Evolutionary conservation across 2,329 filamentous ascomycete species (phyloP), one percentile per base, ranked within the genome.

Genomic region (Phyllosticta citriasiana): DNA sequence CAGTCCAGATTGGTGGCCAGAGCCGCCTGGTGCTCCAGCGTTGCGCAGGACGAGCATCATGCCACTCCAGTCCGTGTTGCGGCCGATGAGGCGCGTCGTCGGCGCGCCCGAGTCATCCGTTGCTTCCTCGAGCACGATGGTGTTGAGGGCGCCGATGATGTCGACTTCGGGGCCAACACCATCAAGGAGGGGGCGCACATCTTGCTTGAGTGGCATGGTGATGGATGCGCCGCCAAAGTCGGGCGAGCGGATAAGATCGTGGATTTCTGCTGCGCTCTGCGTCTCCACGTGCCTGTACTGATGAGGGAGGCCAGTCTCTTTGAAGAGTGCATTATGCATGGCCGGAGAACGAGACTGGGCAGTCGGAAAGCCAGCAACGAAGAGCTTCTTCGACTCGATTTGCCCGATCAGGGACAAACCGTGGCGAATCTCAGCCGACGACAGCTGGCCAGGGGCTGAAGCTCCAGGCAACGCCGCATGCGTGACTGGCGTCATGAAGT

Each of bases 1-100:
- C 66, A 97, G 83, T 26, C 84, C 93, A 12, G 55, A 53, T 16
- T 56, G 40, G 2, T 72, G 68, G 12, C 70, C 71, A 3, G 71
- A 69, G 16, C 67, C 66, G 25, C 71, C 69, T 64, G 68, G 68
- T 5, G 70, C 71, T 7, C 89, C 89, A 1, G 84, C 86, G 52
- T 84, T 83, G 62, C 82, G 84, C 22, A 99, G 82, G 3, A 89
- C 87, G 66, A 88, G 84, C 2, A 88, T 85, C 85, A 99, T 99
- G 64, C 94, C 94, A 69, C 85, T 83, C 88, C 91, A 99, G 77
- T 99, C 94, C 12, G 94, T 99, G 75, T 99, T 99, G 72, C 92
- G 89, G 53, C 94, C 94, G 16, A 89, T 73, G 2, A 97, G 83
- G 3, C 79, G 82, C 53, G 65, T 77, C 19, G 67, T 63, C 57